A percentile compares a stretch with the other conserved stretches of the same genome.
Evolutionary conservation across 2,329 filamentous ascomycete genomes (phyloP).

Genomic region (Penicillium expansum): DNA sequence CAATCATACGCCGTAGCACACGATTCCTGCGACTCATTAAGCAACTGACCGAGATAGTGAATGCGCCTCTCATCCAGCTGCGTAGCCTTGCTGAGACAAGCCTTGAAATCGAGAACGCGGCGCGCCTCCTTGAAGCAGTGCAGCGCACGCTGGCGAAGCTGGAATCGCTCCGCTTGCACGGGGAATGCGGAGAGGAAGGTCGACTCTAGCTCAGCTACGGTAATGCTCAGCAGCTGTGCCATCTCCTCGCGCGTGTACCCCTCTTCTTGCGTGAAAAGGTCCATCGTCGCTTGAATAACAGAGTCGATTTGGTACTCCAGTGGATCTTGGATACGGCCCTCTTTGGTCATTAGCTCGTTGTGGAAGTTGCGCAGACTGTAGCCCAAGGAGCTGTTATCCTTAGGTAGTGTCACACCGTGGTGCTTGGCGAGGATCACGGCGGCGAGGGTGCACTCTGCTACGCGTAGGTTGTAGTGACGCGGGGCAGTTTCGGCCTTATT

Average conservation of each 20-base stretch:
- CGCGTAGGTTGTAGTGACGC: slow-evolving; percentile 92
- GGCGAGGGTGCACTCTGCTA: slow-evolving; percentile 91
- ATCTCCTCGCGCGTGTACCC: slow-evolving; percentile 90
- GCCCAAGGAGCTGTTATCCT: slow-evolving; percentile 78
- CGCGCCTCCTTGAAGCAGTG: slow-evolving; percentile 90
- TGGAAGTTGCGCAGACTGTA: slow-evolving; percentile 85
- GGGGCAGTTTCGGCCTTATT: slow-evolving; percentile 94
- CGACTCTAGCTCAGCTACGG: slow-evolving; percentile 68
- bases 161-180: slow-evolving; percentile 82
- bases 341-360: slow-evolving; percentile 66
- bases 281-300: slow-evolving; percentile 66
- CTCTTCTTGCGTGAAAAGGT: slow-evolving; percentile 71
- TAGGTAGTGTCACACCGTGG: slow-evolving; percentile 63
- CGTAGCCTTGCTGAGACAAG: slow-evolving; percentile 61
- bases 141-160: slow-evolving; percentile 78
- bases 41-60: slow-evolving; percentile 69
- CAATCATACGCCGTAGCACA: slow-evolving; percentile 88
- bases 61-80: slow-evolving; percentile 65
- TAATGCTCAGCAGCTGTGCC: slow-evolving; percentile 65
- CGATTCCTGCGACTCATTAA: slow-evolving; percentile 86
- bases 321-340: slow-evolving; percentile 48
- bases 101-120: slow-evolving; percentile 79
- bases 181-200: slow-evolving; percentile 86
- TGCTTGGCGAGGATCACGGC: slow-evolving; percentile 64
- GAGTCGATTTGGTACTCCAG: slow-evolving; percentile 68